phyloP scores from a whole-genome alignment of 768 basidiomycete species.

The Crassisporium funariophilum region DNA sequence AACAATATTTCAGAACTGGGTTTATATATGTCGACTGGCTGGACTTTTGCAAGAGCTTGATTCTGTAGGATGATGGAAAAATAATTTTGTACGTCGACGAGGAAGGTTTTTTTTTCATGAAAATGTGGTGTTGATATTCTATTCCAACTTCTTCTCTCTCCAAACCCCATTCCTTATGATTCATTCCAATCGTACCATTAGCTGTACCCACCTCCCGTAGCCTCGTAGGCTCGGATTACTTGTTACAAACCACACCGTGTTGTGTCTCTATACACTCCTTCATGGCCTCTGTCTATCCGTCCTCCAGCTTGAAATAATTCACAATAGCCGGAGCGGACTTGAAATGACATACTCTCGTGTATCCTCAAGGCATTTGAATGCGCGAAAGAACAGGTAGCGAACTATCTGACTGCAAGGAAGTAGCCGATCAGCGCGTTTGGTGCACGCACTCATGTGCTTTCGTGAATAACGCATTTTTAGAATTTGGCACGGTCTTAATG shows the following conservation, averaged over 20 bases:
- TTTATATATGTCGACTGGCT: conserved; percentile 27
- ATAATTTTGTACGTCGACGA: conserved; percentile 16
- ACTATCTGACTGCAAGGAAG: too few relatives aligned
- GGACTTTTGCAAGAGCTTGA: conserved; percentile 26
- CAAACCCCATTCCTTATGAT: conserved; percentile 9
- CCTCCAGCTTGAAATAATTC: conserved; percentile 3
- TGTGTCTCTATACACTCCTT: conserved; percentile 30
- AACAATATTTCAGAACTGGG: conserved; percentile 22
- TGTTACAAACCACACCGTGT: conserved; percentile 17
- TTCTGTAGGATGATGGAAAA: conserved; percentile 23
- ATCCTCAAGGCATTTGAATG: too few relatives aligned
- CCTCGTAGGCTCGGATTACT: conserved; percentile 16
- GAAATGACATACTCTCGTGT: neutral
- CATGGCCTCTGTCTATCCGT: conserved; percentile 13
- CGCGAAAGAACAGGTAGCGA: too few relatives aligned
- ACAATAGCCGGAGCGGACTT: neutral
- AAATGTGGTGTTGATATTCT: neutral
- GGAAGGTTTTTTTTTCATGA: conserved; percentile 15
- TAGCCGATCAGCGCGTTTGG: too few relatives aligned
- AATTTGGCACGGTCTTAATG: too few relatives aligned
- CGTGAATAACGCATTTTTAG: too few relatives aligned
- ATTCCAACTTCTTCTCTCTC: conserved; percentile 3
- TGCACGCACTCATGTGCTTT: too few relatives aligned
- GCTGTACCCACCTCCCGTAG: conserved; percentile 16
- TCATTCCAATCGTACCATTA: conserved; percentile 10